Evolutionary conservation across 257 asterid genomes (phyloP).

Genomic region (Nicotiana undulata): DNA sequence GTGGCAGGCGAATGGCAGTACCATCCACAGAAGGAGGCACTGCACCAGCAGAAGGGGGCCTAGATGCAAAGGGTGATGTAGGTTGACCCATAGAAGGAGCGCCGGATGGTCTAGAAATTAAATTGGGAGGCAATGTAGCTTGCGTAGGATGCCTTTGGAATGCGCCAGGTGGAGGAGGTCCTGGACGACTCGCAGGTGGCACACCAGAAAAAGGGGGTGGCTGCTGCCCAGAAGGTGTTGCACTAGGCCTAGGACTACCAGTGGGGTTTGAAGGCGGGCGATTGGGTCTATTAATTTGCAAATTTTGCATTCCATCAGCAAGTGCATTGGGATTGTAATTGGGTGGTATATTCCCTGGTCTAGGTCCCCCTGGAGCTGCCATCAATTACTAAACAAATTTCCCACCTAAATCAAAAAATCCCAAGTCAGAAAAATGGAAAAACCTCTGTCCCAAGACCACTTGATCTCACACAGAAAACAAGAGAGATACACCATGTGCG

Average conservation of each 20-base stretch:
- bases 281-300: slow-evolving; percentile 58
- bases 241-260: slow-evolving; percentile 49
- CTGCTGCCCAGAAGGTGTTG: slow-evolving; percentile 61
- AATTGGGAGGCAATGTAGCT: slow-evolving; percentile 40
- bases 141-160: slow-evolving; percentile 56
- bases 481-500: neutral
- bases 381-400: slow-evolving; percentile 15
- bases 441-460: neutral
- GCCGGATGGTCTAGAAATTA: slow-evolving; percentile 47
- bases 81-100: slow-evolving; percentile 57
- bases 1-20: slow-evolving; percentile 23
- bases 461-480: neutral
- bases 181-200: slow-evolving; percentile 41
- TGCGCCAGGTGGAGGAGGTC: slow-evolving; percentile 70
- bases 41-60: slow-evolving; percentile 59
- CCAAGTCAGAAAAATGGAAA: neutral
- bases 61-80: slow-evolving; percentile 48
- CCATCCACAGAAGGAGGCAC: slow-evolving; percentile 47
- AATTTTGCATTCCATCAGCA: slow-evolving; percentile 68
- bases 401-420: neutral
- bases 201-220: slow-evolving; percentile 51
- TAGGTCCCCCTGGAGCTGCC: slow-evolving; percentile 85
- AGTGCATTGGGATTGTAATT: slow-evolving; percentile 65
- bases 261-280: slow-evolving; percentile 32
- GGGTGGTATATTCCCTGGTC: slow-evolving; percentile 75